Evolutionary conservation across 148 eudicot species (phyloP).

Genomic region (Vaccinium vitisidaea): DNA sequence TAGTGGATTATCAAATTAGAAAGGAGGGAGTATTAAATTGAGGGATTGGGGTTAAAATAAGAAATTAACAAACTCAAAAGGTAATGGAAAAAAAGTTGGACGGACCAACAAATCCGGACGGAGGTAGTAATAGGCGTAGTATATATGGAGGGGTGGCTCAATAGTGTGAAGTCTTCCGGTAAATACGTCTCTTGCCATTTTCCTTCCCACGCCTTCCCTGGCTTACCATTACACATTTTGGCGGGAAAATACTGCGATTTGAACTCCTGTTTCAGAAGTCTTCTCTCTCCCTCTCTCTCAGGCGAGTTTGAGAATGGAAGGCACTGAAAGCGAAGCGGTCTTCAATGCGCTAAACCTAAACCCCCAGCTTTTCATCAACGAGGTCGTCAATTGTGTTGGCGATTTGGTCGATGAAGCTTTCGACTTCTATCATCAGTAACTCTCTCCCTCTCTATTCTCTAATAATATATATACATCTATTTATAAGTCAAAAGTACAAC

Average conservation of each 20-base stretch:
- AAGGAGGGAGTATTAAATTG: too few species aligned
- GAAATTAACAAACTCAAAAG: too few species aligned
- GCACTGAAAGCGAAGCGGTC: constrained; percentile 52
- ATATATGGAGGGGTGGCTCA: too few species aligned
- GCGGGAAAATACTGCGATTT: constrained; percentile 9
- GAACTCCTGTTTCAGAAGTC: neutral
- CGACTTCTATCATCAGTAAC: constrained; percentile 54
- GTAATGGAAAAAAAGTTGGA: too few species aligned
- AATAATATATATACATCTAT: neutral
- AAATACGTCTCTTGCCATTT: too few species aligned
- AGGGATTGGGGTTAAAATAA: too few species aligned
- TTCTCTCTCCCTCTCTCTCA: neutral
- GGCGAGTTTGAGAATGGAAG: constrained; percentile 39
- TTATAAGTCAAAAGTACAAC: neutral
- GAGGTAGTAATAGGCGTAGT: too few species aligned
- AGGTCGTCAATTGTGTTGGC: constrained; percentile 55
- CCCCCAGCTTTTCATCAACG: constrained; percentile 83
- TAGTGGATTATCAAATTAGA: too few species aligned
- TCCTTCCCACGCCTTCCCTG: too few species aligned
- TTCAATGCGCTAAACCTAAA: constrained; percentile 63
- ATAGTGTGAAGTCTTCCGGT: too few species aligned
- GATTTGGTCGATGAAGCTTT: constrained; percentile 69
- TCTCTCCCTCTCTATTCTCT: neutral
- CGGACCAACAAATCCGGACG: too few species aligned
- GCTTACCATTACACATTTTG: neutral